These are phyloP conservation scores for Schwanniomyces sp. DNA, from an alignment of 805 yeast species.

Conservation along the genomic window DNA sequence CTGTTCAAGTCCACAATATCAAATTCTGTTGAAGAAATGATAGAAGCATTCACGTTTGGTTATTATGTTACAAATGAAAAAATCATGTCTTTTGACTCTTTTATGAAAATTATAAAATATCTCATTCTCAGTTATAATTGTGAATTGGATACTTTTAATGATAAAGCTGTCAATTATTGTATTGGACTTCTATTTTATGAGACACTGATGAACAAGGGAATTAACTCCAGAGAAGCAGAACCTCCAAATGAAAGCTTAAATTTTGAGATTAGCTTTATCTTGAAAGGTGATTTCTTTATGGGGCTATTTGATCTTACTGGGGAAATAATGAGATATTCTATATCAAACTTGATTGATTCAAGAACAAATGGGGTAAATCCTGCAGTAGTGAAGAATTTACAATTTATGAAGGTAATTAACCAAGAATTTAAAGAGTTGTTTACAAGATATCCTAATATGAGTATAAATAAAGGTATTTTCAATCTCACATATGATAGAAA, in stretches of 20 bases:
- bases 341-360: conserved; percentile 20
- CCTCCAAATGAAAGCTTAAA: conserved; percentile 3
- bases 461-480: conserved; percentile 16
- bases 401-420: conserved; percentile 16
- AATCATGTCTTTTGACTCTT: conserved; percentile 12
- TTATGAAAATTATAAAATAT: conserved; percentile 6
- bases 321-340: conserved; percentile 40
- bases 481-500: conserved; percentile 10
- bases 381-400: conserved; percentile 8
- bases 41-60: conserved; percentile 24
- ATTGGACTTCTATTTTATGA: not conserved
- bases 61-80: conserved; percentile 12
- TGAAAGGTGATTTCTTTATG: conserved; percentile 32
- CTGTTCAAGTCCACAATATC: conserved; percentile 18
- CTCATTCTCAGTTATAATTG: conserved; percentile 1
- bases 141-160: conserved; percentile 18
- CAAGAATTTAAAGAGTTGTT: conserved; percentile 10
- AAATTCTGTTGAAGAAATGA: conserved; percentile 25
- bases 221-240: not conserved
- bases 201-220: not conserved
- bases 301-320: conserved; percentile 45
- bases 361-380: conserved; percentile 9
- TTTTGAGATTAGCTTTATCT: conserved; percentile 8
- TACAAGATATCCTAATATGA: conserved; percentile 15
- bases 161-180: not conserved